These are phyloP conservation scores for Ceratocystis destructans DNA, from an alignment of 2,329 filamentous ascomycete genomes.

Conservation along the genomic window DNA sequence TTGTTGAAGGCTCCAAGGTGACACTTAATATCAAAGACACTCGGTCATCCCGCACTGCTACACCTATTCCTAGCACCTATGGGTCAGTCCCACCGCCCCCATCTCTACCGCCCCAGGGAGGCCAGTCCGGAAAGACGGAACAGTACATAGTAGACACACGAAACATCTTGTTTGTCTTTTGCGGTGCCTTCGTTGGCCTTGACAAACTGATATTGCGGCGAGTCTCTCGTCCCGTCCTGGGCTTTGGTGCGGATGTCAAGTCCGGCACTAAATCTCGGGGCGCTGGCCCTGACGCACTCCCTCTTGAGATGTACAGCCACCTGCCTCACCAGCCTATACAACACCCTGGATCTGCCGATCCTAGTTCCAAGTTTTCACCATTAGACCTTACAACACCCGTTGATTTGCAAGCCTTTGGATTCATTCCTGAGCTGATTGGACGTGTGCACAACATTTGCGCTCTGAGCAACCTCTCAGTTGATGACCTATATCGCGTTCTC, in stretches of 20 bases:
- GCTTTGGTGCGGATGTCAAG: conserved; percentile 76
- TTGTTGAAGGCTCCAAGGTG: conserved; percentile 89
- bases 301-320: conserved; percentile 45
- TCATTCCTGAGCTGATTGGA: conserved; percentile 93
- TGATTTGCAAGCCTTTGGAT: conserved; percentile 72
- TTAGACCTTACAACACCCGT: conserved; percentile 61
- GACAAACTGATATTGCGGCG: conserved; percentile 78
- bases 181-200: conserved; percentile 84
- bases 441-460: conserved; percentile 83
- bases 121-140: conserved; percentile 39
- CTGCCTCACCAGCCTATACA: conserved; percentile 40
- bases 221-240: conserved; percentile 74
- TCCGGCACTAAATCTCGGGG: conserved; percentile 31
- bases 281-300: conserved; percentile 43
- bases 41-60: conserved; percentile 41
- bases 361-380: conserved; percentile 33
- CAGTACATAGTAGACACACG: conserved; percentile 74
- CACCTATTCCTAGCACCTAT: conserved; percentile 41
- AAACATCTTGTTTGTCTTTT: conserved; percentile 95
- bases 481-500: conserved; percentile 68
- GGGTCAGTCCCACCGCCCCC: conserved; percentile 29
- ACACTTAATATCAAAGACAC: conserved; percentile 81
- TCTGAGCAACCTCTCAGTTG: conserved; percentile 56
- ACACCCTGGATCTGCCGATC: conserved; percentile 23
- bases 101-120: conserved; percentile 33